Percentiles rank a stretch among this genome's conserved stretches.
Conservation (phyloP, 2,329 filamentous ascomycete genomes). For the Sclerotinia spermophila region DNA sequence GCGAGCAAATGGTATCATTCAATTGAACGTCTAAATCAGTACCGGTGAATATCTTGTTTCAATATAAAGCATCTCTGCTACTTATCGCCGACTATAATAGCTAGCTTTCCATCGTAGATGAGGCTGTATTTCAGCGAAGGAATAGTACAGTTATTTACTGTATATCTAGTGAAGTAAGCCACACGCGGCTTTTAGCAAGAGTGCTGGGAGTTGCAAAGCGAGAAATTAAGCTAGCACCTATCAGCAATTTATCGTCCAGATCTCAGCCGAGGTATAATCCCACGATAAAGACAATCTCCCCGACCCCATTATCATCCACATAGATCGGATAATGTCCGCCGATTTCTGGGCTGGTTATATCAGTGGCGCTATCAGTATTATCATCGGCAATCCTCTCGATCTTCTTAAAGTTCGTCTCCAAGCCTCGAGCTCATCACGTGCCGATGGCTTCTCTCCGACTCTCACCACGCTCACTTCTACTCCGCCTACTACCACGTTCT, state of each 20-base stretch:
- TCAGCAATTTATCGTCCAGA: neutral
- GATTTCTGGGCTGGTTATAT: constrained; percentile 95
- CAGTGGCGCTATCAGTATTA: constrained; percentile 78
- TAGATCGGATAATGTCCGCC: constrained; percentile 40
- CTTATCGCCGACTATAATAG: neutral
- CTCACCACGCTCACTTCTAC: constrained; percentile 22
- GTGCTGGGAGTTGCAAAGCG: neutral
- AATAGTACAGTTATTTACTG: neutral
- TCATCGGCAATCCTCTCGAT: constrained; percentile 85
- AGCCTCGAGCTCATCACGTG: constrained; percentile 45
- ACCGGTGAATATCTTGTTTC: too few relatives aligned
- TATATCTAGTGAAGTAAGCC: neutral
- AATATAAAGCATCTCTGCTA: neutral
- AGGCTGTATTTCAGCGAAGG: neutral
- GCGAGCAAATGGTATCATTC: neutral
- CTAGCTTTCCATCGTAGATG: neutral
- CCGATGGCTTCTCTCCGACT: neutral
- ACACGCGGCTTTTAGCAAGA: neutral
- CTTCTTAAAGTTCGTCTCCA: constrained; percentile 79
- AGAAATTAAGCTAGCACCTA: neutral
- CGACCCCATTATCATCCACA: neutral
- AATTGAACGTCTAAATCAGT: neutral
- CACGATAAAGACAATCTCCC: neutral
- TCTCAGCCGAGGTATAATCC: constrained; percentile 4
- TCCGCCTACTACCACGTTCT: constrained; percentile 37